Conservation (phyloP, 768 basidiomycete species). For the Termitomyces sp. region DNA sequence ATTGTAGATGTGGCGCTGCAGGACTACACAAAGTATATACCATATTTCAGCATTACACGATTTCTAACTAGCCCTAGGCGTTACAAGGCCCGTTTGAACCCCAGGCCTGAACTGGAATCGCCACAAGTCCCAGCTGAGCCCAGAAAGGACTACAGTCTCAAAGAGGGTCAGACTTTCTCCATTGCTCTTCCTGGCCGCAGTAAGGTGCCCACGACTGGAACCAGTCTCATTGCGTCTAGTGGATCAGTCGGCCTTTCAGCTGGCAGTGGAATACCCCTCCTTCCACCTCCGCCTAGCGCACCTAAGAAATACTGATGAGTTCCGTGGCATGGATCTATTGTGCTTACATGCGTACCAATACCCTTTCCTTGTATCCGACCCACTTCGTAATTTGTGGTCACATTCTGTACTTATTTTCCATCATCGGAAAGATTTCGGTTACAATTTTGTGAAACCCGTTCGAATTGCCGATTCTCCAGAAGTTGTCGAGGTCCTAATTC, state of each 20-base stretch:
- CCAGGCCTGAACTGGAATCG: slow-evolving; percentile 42
- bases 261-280: slow-evolving; percentile 53
- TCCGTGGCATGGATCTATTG: background rate
- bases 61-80: slow-evolving; percentile 36
- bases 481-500: background rate
- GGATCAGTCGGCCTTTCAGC: slow-evolving; percentile 18
- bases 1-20: slow-evolving; percentile 73
- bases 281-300: slow-evolving; percentile 81
- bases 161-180: slow-evolving; percentile 92
- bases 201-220: slow-evolving; percentile 27
- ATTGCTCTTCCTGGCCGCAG: slow-evolving; percentile 84
- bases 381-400: background rate
- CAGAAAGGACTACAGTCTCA: slow-evolving; percentile 91
- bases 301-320: slow-evolving; percentile 33
- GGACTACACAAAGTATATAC: slow-evolving; percentile 71
- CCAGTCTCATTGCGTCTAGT: slow-evolving; percentile 34
- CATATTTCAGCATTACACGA: background rate
- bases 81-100: slow-evolving; percentile 58
- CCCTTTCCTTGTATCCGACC: background rate
- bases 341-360: background rate
- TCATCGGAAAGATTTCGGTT: slow-evolving; percentile 9
- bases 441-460: background rate
- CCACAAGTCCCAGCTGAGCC: slow-evolving; percentile 71
- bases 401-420: background rate
- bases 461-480: background rate